Conservation (phyloP, 106 monocot species). For the Dendrobium officinale region DNA sequence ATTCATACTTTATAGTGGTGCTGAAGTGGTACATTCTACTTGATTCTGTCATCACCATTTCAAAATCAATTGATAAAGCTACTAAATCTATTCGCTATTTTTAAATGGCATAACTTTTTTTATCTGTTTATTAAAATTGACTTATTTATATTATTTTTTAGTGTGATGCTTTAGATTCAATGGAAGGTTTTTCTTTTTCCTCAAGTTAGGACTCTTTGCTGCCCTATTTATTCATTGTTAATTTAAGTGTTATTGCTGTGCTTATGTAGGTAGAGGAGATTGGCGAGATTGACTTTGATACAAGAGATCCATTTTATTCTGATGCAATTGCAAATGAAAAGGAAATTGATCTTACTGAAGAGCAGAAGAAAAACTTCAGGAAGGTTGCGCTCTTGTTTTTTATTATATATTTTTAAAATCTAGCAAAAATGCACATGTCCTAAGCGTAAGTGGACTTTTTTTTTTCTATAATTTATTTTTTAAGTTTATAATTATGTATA, state of each 20-base stretch:
- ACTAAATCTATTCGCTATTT: not conserved
- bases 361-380: conserved; percentile 70
- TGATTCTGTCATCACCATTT: not conserved
- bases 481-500: not conserved
- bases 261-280: conserved; percentile 83
- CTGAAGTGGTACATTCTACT: not conserved
- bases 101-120: not conserved
- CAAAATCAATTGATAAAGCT: not conserved
- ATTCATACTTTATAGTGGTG: not conserved
- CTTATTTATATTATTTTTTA: not conserved
- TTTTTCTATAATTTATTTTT: not conserved
- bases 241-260: not conserved
- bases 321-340: conserved; percentile 75
- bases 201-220: not conserved
- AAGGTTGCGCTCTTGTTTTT: conserved; percentile 38
- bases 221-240: not conserved
- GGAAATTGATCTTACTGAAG: conserved; percentile 64
- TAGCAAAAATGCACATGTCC: not conserved
- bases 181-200: not conserved
- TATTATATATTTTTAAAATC: not conserved
- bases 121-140: not conserved
- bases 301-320: conserved; percentile 59
- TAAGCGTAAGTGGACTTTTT: not conserved
- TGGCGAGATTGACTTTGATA: conserved; percentile 62
- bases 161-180: not conserved